A percentile compares a stretch with the other conserved stretches of the same genome.
These are phyloP conservation scores for Macroventuria anomochaeta DNA, from an alignment of 2,329 filamentous ascomycete genomes.

Conservation along the genomic window DNA sequence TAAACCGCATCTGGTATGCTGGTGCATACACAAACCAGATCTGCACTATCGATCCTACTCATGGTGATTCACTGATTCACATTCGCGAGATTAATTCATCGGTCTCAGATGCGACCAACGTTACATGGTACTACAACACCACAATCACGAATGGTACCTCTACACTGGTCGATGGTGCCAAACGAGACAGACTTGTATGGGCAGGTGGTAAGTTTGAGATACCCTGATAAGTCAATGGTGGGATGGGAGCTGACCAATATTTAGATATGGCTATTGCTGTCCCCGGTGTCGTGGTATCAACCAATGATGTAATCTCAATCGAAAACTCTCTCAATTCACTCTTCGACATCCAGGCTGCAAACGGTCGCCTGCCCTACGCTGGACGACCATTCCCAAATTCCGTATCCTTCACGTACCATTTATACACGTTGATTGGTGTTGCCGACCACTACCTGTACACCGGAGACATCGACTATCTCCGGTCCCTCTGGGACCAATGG, in stretches of 20 bases:
- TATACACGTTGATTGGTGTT: constrained; percentile 56
- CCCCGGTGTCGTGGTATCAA: constrained; percentile 62
- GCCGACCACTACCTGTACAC: constrained; percentile 55
- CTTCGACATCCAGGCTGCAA: constrained; percentile 54
- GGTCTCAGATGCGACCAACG: constrained; percentile 39
- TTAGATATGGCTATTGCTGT: constrained; percentile 64
- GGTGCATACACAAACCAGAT: constrained; percentile 51
- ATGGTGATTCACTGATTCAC: constrained; percentile 48
- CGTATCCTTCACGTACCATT: constrained; percentile 63
- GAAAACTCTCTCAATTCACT: constrained; percentile 58
- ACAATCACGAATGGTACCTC: constrained; percentile 51
- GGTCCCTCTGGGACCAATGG: constrained; percentile 53
- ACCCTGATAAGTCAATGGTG: too few species aligned
- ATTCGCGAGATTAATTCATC: constrained; percentile 37
- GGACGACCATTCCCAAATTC: constrained; percentile 53
- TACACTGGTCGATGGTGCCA: constrained; percentile 60
- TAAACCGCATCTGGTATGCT: constrained; percentile 56
- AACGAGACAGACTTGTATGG: constrained; percentile 66
- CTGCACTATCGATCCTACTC: constrained; percentile 47
- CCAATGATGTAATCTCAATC: constrained; percentile 59
- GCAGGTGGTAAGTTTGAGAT: constrained; percentile 52
- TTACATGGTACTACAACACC: constrained; percentile 52
- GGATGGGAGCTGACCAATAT: neutral
- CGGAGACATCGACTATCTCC: constrained; percentile 50
- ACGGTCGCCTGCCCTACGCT: constrained; percentile 60